Evolutionary conservation across 805 yeast species (phyloP), one percentile per base, ranked within the genome.

Genomic region (Pichia insulana): DNA sequence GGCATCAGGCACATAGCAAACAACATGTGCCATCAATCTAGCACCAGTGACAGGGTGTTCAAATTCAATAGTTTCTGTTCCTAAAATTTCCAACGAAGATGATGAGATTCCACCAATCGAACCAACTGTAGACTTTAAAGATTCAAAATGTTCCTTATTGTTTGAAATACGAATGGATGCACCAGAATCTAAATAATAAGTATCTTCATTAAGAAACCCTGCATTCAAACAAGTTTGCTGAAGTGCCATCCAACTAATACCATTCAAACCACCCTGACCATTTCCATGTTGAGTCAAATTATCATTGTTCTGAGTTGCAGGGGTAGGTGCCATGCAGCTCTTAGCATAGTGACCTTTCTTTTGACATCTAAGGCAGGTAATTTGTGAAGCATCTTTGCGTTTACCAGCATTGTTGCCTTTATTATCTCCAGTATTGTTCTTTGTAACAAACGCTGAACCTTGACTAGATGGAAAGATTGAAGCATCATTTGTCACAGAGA

Each of bases 31-130:
- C 16, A 27, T 33, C 30, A 40, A 36, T n/a, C 34, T 32, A 12
- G 36, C 27, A 10, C 44, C 44, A 28, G 33, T 37, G 18, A 36
- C n/a, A n/a, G 25, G 17, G 13, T 37, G 26, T 12, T 16, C 22
- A 13, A 37, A 37, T 15, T 15, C 12, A 25, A 37, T 37, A 18
- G 40, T 37, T 12, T 34, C 40, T 28, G 27, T 18, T 28, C 40
- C 40, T 30, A 17, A 8, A 37, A 37, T 25, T n/a, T 16, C 31
- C 12, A 39, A 18, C 6, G 41, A n/a, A 7, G 34, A 7, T 10
- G 27, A 18, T n/a, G 34, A 12, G 18, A 39, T 39, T 3, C 37
- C 42, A 33, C 37, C 19, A 33, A 39, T 19, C 12, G 33, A 33
- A 30, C 42, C 31, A 26, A 32, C 7, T n/a, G 32, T 15, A 13